Conservation (phyloP, 2,329 filamentous ascomycete species). For the Hymenoscyphus scutula region DNA sequence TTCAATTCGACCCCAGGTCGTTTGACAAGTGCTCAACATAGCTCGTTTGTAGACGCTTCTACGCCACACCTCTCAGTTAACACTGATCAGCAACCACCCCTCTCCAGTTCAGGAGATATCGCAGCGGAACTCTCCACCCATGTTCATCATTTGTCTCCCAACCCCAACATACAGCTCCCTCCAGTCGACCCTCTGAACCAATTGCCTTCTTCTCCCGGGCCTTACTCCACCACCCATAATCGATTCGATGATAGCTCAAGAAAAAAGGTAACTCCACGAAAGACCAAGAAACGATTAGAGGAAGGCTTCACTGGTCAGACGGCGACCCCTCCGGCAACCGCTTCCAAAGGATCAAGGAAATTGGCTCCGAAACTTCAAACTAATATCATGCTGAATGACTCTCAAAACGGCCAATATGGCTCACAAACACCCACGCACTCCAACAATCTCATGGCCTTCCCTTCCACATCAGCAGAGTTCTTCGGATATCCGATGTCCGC, state of each 20-base stretch:
- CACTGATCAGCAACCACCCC: constrained; percentile 45
- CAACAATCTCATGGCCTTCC: constrained; percentile 47
- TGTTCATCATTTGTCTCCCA: constrained; percentile 59
- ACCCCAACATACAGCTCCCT: constrained; percentile 52
- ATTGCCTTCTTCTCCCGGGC: constrained; percentile 56
- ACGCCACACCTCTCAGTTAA: constrained; percentile 26
- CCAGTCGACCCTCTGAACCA: constrained; percentile 59
- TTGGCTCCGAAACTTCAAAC: constrained; percentile 44
- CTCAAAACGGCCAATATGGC: constrained; percentile 31
- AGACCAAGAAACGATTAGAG: constrained; percentile 37
- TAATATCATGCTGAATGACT: constrained; percentile 34
- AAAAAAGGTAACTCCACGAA: constrained; percentile 41
- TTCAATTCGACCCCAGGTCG: constrained; percentile 64
- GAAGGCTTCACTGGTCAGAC: constrained; percentile 45
- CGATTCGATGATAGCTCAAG: constrained; percentile 30
- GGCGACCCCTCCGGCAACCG: constrained; percentile 59
- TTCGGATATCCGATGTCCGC: constrained; percentile 62
- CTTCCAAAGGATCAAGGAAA: constrained; percentile 54
- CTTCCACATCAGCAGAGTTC: constrained; percentile 53
- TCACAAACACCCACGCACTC: constrained; percentile 34
- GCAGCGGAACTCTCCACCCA: constrained; percentile 56
- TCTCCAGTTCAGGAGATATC: constrained; percentile 48
- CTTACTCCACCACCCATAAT: constrained; percentile 29
- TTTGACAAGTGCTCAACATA: constrained; percentile 39
- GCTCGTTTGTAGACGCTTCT: constrained; percentile 29